phyloP scores from a whole-genome alignment of 495 filamentous ascomycete genomes.

The Daldinia decipiens region DNA sequence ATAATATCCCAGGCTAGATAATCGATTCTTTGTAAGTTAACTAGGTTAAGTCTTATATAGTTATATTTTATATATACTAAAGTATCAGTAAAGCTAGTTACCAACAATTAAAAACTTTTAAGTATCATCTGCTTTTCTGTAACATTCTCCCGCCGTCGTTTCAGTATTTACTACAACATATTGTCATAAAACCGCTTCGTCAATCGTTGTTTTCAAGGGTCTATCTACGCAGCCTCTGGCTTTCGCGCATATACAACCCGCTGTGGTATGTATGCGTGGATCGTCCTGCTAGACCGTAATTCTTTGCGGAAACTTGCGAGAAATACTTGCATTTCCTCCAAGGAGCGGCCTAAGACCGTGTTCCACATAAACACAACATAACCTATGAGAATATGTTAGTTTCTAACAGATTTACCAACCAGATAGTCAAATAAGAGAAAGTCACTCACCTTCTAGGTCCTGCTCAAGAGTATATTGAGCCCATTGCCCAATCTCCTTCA shows the following conservation, averaged over 20 bases:
- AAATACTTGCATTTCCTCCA: conserved; percentile 45
- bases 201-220: conserved; percentile 14
- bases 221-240: conserved; percentile 31
- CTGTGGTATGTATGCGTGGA: conserved; percentile 43
- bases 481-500: conserved; percentile 60
- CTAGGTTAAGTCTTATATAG: no score
- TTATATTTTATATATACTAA: not conserved
- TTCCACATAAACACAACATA: conserved; percentile 48
- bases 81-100: not conserved
- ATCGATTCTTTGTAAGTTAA: not conserved
- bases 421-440: not conserved
- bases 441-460: conserved; percentile 46
- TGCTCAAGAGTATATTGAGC: conserved; percentile 39
- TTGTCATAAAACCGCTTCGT: conserved; percentile 12
- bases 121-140: not conserved
- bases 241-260: conserved; percentile 49
- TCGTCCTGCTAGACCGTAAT: conserved; percentile 29
- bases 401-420: not conserved
- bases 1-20: not conserved
- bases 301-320: conserved; percentile 43
- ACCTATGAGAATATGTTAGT: conserved; percentile 23
- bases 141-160: not conserved
- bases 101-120: not conserved
- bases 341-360: conserved; percentile 47
- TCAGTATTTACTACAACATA: not conserved